These are phyloP conservation scores for Candida tibetensis DNA, from an alignment of 805 yeast genomes.

Conservation along the genomic window DNA sequence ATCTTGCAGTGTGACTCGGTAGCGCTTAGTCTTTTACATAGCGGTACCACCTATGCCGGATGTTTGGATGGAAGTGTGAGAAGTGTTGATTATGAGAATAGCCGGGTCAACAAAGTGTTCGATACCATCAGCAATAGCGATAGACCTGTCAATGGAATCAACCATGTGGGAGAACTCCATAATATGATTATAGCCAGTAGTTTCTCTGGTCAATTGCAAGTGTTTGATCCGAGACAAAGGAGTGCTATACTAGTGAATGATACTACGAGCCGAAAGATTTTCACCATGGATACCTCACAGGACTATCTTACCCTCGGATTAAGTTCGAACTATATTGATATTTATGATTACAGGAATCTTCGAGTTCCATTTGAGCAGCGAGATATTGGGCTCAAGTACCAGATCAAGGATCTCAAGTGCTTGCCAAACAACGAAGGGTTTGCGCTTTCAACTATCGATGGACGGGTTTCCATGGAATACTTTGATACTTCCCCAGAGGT, in stretches of 20 bases:
- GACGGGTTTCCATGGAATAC: slow-evolving; percentile 73
- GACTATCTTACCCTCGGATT: slow-evolving; percentile 50
- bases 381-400: slow-evolving; percentile 66
- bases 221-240: slow-evolving; percentile 40
- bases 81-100: slow-evolving; percentile 46
- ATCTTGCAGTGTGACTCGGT: background rate
- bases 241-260: slow-evolving; percentile 7
- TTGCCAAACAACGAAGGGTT: slow-evolving; percentile 56
- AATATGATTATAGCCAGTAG: slow-evolving; percentile 48
- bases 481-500: slow-evolving; percentile 47
- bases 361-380: slow-evolving; percentile 46
- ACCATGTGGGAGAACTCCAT: slow-evolving; percentile 6
- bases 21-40: slow-evolving; percentile 25
- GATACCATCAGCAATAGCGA: background rate
- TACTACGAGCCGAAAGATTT: slow-evolving; percentile 45
- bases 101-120: background rate
- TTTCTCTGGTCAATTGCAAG: slow-evolving; percentile 55
- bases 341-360: slow-evolving; percentile 55
- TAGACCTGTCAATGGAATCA: slow-evolving; percentile 14
- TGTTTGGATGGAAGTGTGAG: slow-evolving; percentile 54
- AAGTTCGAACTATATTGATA: slow-evolving; percentile 50
- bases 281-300: slow-evolving; percentile 57
- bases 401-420: slow-evolving; percentile 54
- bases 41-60: slow-evolving; percentile 41
- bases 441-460: slow-evolving; percentile 75